Base-by-base conservation (phyloP, 1,139 yeast species). In the Nadsonia commutata region DNA sequence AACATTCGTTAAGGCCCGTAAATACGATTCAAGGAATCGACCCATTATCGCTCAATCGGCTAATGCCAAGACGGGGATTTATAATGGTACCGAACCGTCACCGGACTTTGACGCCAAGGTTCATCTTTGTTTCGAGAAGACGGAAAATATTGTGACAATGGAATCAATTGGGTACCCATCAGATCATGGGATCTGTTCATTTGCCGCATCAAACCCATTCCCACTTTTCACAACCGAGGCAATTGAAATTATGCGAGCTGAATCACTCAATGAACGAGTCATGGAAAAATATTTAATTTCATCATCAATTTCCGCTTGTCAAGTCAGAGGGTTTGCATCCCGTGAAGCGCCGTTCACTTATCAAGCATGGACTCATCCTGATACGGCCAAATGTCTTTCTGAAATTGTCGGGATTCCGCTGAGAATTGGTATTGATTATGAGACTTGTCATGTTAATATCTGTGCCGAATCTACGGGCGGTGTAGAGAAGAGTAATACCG, bases 211-310 rank as follows among this genome's bases (percentile, higher is more conserved):
- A 7, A 22, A 11, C 27, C 78, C 79, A 1, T 74, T 74, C 56
- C 76, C 76, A 2, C 60, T 74, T 27, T 74, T 74, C 55, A 72
- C 78, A 1, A 70, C 70, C 36, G 78, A 74, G 49, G 79, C 79
- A 1, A 61, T 73, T 43, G 65, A 64, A 20, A 68, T 74, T 37
- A 74, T 74, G 79, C 69, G 71, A 56, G 67, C 65, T 47, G 78
- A 74, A 54, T 55, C 71, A 23, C 63, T 73, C 48, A 52, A 60
- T 33, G 67, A 67, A 48, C 73, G 72, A 37, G 57, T 63, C 2
- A 70, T 74, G 45, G 51, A 62, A 47, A 60, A 66, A 47, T 66
- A 65, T 55, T 76, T 72, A 17, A 60, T 75, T 47, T 54, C 57
- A 45, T 60, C 65, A 31, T 56, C 56, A 48, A 56, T 56, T 40